Percentiles rank a stretch among this genome's conserved stretches.
Evolutionary conservation across 2,329 filamentous ascomycete genomes (phyloP).

Genomic region (Scedosporium dehoogii): DNA sequence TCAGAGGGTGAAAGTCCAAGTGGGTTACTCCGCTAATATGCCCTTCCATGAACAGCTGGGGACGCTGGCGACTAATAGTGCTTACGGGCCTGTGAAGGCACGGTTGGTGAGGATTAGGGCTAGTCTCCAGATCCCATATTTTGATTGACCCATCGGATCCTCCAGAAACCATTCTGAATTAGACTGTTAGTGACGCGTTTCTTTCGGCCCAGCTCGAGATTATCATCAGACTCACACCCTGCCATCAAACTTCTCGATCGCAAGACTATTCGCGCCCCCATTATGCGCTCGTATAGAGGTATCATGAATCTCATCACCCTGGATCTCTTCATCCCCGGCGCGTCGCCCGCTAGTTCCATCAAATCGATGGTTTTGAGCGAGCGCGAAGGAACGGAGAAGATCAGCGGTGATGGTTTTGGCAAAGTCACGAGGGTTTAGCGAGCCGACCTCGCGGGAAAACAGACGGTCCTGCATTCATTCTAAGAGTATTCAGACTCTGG

Average conservation of each 20-base stretch:
- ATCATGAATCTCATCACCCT: neutral
- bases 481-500: neutral
- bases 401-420: constrained; percentile 54
- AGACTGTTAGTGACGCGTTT: neutral
- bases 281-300: constrained; percentile 46
- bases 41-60: constrained; percentile 17
- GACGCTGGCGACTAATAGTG: constrained; percentile 33
- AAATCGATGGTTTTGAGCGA: constrained; percentile 59
- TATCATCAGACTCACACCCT: constrained; percentile 43
- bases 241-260: constrained; percentile 74
- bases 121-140: constrained; percentile 74
- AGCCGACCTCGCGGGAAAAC: constrained; percentile 65
- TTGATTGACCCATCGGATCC: constrained; percentile 77
- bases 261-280: constrained; percentile 68
- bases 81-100: constrained; percentile 46
- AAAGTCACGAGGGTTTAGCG: constrained; percentile 52
- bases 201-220: neutral
- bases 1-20: constrained; percentile 69
- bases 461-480: constrained; percentile 60
- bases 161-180: constrained; percentile 63
- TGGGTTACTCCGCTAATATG: constrained; percentile 68
- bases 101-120: constrained; percentile 29
- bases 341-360: constrained; percentile 35
- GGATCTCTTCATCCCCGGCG: neutral
- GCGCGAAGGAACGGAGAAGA: constrained; percentile 59